Conservation (phyloP, 805 yeast genomes). For the Isabelozyma rhagii region DNA sequence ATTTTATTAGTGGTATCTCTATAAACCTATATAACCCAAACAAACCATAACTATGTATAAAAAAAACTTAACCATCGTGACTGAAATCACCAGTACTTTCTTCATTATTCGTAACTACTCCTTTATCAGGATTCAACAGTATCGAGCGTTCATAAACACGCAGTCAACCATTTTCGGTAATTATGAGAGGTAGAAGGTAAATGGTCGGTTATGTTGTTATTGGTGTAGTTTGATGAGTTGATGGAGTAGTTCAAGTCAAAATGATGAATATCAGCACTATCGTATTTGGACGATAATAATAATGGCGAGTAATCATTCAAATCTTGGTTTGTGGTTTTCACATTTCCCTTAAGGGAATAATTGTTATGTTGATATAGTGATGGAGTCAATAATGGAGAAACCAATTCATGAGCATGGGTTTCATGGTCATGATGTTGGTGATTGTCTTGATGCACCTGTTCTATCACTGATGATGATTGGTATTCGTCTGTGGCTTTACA, state of each 20-base stretch:
- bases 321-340: background rate
- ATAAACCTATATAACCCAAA: background rate
- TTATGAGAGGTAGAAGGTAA: constrained; percentile 32
- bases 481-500: constrained; percentile 33
- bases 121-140: background rate
- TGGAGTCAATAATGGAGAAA: constrained; percentile 39
- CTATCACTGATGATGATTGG: constrained; percentile 13
- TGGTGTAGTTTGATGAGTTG: constrained; percentile 12
- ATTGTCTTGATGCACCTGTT: constrained; percentile 4
- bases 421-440: constrained; percentile 3
- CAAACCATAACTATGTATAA: background rate
- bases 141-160: constrained; percentile 16
- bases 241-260: constrained; percentile 35
- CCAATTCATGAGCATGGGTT: constrained; percentile 9
- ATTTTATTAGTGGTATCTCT: too few species aligned
- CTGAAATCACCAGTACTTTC: background rate
- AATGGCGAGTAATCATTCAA: constrained; percentile 16
- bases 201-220: constrained; percentile 6
- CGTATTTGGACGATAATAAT: constrained; percentile 13
- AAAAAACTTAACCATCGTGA: background rate
- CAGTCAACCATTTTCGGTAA: constrained; percentile 39
- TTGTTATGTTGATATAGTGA: constrained; percentile 23
- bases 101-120: background rate
- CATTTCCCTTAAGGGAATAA: constrained; percentile 1
- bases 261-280: constrained; percentile 13